phyloP scores from a whole-genome alignment of 2,329 filamentous ascomycete species.

The Exophiala bonariae region DNA sequence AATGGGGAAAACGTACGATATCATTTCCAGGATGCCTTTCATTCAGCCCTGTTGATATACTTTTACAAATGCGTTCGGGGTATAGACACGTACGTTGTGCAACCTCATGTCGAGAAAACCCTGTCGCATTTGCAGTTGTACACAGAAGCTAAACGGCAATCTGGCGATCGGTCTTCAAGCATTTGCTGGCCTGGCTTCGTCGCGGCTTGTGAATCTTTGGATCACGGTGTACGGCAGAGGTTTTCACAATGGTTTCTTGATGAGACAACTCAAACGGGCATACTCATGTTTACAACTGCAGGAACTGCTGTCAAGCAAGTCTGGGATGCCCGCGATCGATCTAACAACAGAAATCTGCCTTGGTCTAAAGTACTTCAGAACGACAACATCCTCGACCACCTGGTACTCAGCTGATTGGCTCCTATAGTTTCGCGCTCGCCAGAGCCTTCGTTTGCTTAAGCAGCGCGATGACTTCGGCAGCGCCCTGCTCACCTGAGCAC shows the following conservation, averaged over 20 bases:
- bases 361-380: slow-evolving; percentile 1
- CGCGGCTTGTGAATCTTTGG: slow-evolving; percentile 4
- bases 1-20: not conserved
- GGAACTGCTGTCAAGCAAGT: slow-evolving; percentile 3
- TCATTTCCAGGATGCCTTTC: slow-evolving; percentile 6
- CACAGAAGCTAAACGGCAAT: slow-evolving; percentile 1
- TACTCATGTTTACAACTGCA: slow-evolving; percentile 6
- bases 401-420: slow-evolving; percentile 11
- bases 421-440: not conserved
- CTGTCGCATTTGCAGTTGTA: not conserved
- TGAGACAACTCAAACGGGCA: not conserved
- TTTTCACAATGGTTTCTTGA: slow-evolving; percentile 2
- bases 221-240: not conserved
- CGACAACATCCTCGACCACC: not conserved
- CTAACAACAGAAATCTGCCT: slow-evolving; percentile 1
- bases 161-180: slow-evolving; percentile 1
- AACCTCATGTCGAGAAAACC: not conserved
- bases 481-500: slow-evolving; percentile 48
- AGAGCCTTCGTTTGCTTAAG: not conserved
- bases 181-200: slow-evolving; percentile 8
- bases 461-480: slow-evolving; percentile 28
- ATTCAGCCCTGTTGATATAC: slow-evolving; percentile 10
- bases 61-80: slow-evolving; percentile 6
- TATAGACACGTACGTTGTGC: not conserved
- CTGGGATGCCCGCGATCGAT: slow-evolving; percentile 3